phyloP scores from a whole-genome alignment of 1,284 basidiomycete species.

The Sanghuangporus sanghuang region DNA sequence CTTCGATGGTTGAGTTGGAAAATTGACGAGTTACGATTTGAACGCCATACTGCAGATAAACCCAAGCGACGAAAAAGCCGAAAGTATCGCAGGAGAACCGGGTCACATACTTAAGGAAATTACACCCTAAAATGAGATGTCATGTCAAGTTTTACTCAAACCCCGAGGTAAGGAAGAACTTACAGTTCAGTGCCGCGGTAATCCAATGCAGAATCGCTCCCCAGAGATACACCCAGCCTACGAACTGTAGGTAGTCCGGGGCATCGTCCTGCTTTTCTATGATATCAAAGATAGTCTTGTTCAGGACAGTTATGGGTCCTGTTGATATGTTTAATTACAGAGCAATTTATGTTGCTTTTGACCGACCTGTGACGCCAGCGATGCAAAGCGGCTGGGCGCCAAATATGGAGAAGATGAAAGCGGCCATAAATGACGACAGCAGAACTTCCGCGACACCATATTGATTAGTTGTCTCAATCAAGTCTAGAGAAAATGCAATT shows the following conservation, averaged over 20 bases:
- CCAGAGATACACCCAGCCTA: slow-evolving; percentile 93
- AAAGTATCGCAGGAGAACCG: slow-evolving; percentile 93
- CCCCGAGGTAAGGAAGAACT: slow-evolving; percentile 23
- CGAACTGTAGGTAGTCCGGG: slow-evolving; percentile 80
- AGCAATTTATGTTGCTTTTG: slow-evolving; percentile 1
- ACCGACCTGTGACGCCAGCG: slow-evolving; percentile 84
- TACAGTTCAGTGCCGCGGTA: slow-evolving; percentile 80
- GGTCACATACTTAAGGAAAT: slow-evolving; percentile 83
- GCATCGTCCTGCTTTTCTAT: slow-evolving; percentile 50
- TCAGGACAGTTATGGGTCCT: slow-evolving; percentile 88
- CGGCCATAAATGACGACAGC: slow-evolving; percentile 80
- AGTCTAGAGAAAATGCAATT: slow-evolving; percentile 88
- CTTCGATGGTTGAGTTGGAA: slow-evolving; percentile 41
- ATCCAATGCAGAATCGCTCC: slow-evolving; percentile 90
- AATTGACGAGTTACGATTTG: slow-evolving; percentile 80
- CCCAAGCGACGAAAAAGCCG: slow-evolving; percentile 86
- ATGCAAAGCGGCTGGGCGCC: slow-evolving; percentile 91
- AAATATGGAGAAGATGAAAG: slow-evolving; percentile 87
- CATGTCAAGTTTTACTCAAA: slow-evolving; percentile 15
- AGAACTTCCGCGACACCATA: slow-evolving; percentile 91
- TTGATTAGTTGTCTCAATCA: slow-evolving; percentile 87
- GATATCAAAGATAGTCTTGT: slow-evolving; percentile 87
- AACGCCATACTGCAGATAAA: slow-evolving; percentile 87
- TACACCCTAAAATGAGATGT: slow-evolving; percentile 53
- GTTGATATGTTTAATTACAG: slow-evolving; percentile 5